These are phyloP conservation scores for Allium sativum DNA, from an alignment of 106 monocot genomes.

Conservation along the genomic window DNA sequence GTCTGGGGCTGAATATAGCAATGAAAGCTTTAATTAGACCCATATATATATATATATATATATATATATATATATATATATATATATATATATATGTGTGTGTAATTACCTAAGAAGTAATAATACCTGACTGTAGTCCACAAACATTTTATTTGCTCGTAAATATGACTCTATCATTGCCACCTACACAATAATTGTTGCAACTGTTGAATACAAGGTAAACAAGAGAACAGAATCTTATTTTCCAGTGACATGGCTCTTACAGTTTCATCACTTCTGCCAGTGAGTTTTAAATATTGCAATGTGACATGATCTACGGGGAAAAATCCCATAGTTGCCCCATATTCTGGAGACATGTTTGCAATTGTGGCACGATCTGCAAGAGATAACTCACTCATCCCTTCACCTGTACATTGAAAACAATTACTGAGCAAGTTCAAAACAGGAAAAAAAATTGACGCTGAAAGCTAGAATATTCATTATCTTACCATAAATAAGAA, in stretches of 20 bases:
- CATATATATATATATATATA: too few relatives aligned
- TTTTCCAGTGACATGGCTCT: conserved; percentile 3
- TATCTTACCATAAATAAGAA: too few relatives aligned
- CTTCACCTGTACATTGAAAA: conserved; percentile 42
- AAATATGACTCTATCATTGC: conserved; percentile 6
- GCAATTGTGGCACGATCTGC: conserved; percentile 98
- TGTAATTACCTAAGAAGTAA: neutral
- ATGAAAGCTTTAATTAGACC: conserved; percentile 5
- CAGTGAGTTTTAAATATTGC: conserved; percentile 85
- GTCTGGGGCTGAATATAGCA: conserved; percentile 39
- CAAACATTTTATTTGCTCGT: conserved; percentile 3
- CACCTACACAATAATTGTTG: neutral
- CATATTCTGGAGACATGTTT: conserved; percentile 98
- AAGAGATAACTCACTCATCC: conserved; percentile 71
- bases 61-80: too few relatives aligned
- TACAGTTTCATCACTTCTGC: conserved; percentile 92
- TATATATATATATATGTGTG: too few relatives aligned
- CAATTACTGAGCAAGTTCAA: neutral
- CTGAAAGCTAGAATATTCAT: too few relatives aligned
- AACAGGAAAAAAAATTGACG: neutral
- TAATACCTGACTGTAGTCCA: conserved; percentile 1
- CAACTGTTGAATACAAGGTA: too few relatives aligned
- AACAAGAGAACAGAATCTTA: too few relatives aligned
- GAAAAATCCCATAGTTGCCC: conserved; percentile 98
- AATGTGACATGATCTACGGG: conserved; percentile 90